Conservation (phyloP, 164 flowering plant species). For the Magnolia sinica region DNA sequence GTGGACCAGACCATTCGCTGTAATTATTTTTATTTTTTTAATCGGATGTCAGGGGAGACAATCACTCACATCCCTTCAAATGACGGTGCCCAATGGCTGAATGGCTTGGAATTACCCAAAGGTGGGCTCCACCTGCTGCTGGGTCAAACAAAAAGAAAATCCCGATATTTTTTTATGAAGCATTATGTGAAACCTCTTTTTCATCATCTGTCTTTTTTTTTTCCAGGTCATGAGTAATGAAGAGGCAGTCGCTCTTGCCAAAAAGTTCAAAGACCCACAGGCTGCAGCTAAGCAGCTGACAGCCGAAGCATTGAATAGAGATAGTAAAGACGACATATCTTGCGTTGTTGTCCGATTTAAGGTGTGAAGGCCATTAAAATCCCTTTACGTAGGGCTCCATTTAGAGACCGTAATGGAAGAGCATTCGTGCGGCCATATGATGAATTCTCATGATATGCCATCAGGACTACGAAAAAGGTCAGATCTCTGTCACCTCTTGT, state of each 20-base stretch:
- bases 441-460: neutral
- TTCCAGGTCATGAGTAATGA: constrained; percentile 75
- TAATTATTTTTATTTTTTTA: no score
- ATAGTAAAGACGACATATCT: constrained; percentile 84
- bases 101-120: neutral
- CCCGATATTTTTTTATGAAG: neutral
- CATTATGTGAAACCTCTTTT: neutral
- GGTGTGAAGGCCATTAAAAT: neutral
- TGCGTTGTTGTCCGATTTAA: constrained; percentile 75
- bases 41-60: neutral
- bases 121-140: neutral
- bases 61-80: neutral
- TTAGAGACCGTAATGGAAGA: neutral
- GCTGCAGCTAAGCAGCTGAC: constrained; percentile 66
- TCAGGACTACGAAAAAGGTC: constrained; percentile 1
- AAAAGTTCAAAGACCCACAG: constrained; percentile 57
- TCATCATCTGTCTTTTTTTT: constrained; percentile 2
- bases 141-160: neutral
- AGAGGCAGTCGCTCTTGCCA: constrained; percentile 72
- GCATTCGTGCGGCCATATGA: neutral
- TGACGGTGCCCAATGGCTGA: neutral
- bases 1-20: no score
- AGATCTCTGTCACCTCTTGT: neutral
- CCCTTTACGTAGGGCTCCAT: neutral
- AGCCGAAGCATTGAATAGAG: constrained; percentile 60